A percentile compares a stretch with the other conserved stretches of the same genome.
These are phyloP conservation scores for Nemania bipapillata DNA, from an alignment of 2,329 filamentous ascomycete species.

Conservation along the genomic window DNA sequence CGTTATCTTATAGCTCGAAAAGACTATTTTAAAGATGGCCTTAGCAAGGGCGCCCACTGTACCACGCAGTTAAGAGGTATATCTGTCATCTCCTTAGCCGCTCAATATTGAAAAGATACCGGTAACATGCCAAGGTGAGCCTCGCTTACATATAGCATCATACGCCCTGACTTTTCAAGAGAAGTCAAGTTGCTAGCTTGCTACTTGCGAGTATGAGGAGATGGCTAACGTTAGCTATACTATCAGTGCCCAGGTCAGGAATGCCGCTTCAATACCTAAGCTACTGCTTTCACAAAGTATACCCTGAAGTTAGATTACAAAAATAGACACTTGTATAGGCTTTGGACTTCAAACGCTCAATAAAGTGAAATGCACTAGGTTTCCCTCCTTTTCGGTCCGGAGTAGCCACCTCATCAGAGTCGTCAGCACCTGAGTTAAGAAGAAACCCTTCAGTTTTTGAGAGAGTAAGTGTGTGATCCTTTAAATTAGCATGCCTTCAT, in stretches of 20 bases:
- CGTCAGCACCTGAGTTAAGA: neutral
- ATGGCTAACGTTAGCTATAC: neutral
- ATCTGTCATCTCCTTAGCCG: neutral
- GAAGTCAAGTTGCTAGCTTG: neutral
- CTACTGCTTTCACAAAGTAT: neutral
- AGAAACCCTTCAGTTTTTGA: neutral
- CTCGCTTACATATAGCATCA: neutral
- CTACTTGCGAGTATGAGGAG: neutral
- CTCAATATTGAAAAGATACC: neutral
- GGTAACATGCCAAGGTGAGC: too few relatives aligned
- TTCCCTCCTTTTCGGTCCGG: neutral
- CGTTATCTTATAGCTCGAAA: neutral
- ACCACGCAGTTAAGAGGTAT: neutral
- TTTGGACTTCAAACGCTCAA: neutral
- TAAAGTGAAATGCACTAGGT: neutral
- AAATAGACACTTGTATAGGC: neutral
- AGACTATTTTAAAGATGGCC: neutral
- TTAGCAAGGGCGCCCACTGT: neutral
- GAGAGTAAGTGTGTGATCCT: neutral
- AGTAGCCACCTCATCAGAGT: neutral
- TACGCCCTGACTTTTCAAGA: neutral
- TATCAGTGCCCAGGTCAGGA: neutral
- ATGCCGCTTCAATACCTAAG: neutral
- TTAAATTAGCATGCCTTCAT: neutral
- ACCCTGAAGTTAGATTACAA: neutral